Evolutionary conservation across 345 rosid species (phyloP).

Genomic region (Rhodamnia argentea): DNA sequence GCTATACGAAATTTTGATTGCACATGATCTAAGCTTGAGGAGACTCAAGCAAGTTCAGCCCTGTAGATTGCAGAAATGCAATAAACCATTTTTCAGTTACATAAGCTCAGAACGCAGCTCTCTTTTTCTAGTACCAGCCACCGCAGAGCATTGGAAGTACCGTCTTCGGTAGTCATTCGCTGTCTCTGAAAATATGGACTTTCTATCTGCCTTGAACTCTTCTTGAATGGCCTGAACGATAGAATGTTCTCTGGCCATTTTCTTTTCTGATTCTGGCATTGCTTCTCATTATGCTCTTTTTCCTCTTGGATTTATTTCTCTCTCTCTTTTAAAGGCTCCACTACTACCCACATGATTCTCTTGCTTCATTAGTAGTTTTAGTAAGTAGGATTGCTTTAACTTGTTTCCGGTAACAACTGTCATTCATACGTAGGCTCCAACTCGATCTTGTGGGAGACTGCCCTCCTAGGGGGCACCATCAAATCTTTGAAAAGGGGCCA

Average conservation of each 20-base stretch:
- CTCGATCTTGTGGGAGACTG: too few species aligned
- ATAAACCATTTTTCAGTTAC: not conserved
- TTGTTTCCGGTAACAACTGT: too few species aligned
- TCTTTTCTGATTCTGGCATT: not conserved
- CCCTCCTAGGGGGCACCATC: too few species aligned
- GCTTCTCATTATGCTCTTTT: not conserved
- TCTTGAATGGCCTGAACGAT: not conserved
- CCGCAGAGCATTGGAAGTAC: not conserved
- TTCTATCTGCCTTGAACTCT: not conserved
- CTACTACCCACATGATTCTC: not conserved
- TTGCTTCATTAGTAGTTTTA: not conserved
- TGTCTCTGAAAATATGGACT: not conserved
- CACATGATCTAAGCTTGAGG: not conserved
- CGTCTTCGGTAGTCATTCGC: not conserved
- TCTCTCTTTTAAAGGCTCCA: not conserved
- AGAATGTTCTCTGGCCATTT: not conserved
- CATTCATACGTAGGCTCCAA: too few species aligned
- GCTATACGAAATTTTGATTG: not conserved
- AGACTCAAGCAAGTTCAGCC: not conserved
- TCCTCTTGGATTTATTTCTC: not conserved
- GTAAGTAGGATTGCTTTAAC: not conserved
- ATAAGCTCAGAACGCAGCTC: not conserved
- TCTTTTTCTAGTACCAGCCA: not conserved
- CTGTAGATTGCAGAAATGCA: not conserved
- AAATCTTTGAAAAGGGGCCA: too few species aligned